Percentiles rank a stretch among this genome's conserved stretches.
Conservation (phyloP, 345 rosid species). For the Moricandia arvensis region DNA sequence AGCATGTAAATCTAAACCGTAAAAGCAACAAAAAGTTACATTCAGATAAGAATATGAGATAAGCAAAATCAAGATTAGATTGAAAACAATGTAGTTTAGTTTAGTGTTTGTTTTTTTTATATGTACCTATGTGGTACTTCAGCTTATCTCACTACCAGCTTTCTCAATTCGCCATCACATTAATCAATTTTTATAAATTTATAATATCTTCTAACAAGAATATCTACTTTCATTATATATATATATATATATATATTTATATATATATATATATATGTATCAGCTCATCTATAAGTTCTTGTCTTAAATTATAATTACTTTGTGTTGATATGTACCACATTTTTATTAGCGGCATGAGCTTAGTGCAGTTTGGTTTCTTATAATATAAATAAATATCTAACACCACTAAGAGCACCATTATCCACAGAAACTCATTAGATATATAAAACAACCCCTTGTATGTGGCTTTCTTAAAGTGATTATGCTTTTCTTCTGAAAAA, state of each 20-base stretch:
- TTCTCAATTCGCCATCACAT: not conserved
- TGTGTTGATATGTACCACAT: not conserved
- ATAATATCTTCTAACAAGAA: not conserved
- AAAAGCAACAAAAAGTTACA: not conserved
- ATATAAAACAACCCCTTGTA: not conserved
- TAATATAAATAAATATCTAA: not conserved
- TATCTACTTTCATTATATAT: slow-evolving; percentile 10
- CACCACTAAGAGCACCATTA: not conserved
- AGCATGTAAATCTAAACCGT: not conserved
- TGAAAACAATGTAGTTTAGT: not conserved
- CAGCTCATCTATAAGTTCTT: not conserved
- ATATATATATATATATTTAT: not conserved
- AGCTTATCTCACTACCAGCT: slow-evolving; percentile 16
- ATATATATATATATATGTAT: not conserved
- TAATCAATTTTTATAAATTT: not conserved
- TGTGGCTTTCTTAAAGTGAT: not conserved
- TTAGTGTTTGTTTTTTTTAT: slow-evolving; percentile 4
- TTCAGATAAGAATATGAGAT: not conserved
- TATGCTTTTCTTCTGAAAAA: not conserved
- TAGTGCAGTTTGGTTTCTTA: not conserved
- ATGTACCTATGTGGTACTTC: not conserved
- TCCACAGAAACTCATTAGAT: no score
- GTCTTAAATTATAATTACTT: not conserved
- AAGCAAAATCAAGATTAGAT: not conserved
- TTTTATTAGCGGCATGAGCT: not conserved